Conservation (phyloP, 768 basidiomycete species). For the Trametes punicea region DNA sequence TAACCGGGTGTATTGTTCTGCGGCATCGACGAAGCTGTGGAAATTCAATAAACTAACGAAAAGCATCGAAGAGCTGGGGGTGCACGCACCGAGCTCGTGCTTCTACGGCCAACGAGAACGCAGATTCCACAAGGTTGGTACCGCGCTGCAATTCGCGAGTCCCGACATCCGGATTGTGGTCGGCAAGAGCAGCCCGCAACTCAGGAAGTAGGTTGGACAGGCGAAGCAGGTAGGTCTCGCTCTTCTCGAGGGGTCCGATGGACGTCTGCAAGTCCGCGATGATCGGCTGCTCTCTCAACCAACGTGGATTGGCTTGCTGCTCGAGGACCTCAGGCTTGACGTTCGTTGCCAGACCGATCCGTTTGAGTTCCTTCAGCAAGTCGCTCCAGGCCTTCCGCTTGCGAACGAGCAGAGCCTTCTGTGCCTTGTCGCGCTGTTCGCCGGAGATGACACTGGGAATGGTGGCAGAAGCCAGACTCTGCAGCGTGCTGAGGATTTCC, state of each 20-base stretch:
- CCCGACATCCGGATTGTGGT: constrained; percentile 78
- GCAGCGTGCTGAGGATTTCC: constrained; percentile 61
- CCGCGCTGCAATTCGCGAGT: constrained; percentile 88
- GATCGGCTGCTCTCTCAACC: constrained; percentile 60
- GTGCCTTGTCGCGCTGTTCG: constrained; percentile 57
- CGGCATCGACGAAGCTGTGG: constrained; percentile 9
- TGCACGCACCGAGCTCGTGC: constrained; percentile 58
- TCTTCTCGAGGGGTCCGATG: constrained; percentile 34
- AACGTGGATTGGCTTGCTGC: constrained; percentile 50
- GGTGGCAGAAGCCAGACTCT: constrained; percentile 48
- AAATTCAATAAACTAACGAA: constrained; percentile 22
- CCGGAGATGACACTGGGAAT: constrained; percentile 40
- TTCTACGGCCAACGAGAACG: constrained; percentile 63
- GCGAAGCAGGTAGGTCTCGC: constrained; percentile 63
- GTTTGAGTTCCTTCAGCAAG: constrained; percentile 83
- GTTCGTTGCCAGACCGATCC: constrained; percentile 67
- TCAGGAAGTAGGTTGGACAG: constrained; percentile 62
- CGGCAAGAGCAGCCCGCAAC: constrained; percentile 55
- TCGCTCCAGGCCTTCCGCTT: constrained; percentile 93
- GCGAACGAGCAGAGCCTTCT: constrained; percentile 70
- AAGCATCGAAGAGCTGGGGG: not conserved
- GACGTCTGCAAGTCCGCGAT: not conserved
- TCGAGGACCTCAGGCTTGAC: constrained; percentile 67
- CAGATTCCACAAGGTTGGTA: constrained; percentile 73
- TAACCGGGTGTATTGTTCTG: not conserved